Conservation (phyloP, 139 green algal species). For the Tetradesmus lagerheimii region DNA sequence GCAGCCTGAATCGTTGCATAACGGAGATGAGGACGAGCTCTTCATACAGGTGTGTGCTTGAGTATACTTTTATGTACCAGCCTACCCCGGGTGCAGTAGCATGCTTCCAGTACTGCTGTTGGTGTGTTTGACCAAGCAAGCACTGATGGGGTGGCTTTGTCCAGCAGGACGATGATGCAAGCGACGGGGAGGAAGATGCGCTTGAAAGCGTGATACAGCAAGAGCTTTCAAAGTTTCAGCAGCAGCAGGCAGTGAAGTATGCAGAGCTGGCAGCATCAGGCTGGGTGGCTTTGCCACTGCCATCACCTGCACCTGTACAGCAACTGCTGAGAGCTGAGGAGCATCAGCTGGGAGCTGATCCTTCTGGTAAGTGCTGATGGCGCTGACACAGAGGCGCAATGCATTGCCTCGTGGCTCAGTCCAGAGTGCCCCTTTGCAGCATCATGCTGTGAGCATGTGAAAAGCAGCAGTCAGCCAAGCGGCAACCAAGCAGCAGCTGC, state of each 20-base stretch:
- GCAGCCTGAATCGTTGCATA: not conserved
- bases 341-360: not conserved
- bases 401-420: not conserved
- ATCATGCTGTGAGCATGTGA: not conserved
- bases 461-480: too few species aligned
- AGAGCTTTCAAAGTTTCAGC: conserved; percentile 28
- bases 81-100: not conserved
- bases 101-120: not conserved
- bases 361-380: not conserved
- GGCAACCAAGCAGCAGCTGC: too few species aligned
- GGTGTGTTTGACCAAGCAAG: not conserved
- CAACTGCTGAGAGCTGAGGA: conserved; percentile 16
- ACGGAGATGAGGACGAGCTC: not conserved
- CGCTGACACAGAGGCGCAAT: not conserved
- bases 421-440: not conserved
- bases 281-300: conserved; percentile 8
- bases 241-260: conserved; percentile 5
- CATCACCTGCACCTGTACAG: conserved; percentile 13
- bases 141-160: not conserved
- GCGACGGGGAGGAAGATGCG: not conserved
- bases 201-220: not conserved
- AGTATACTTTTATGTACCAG: not conserved
- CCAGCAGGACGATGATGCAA: not conserved
- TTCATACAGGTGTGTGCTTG: not conserved
- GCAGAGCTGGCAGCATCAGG: not conserved